Evolutionary conservation across 2,329 filamentous ascomycete genomes (phyloP).

Genomic region (Pseudomassariella vexata): DNA sequence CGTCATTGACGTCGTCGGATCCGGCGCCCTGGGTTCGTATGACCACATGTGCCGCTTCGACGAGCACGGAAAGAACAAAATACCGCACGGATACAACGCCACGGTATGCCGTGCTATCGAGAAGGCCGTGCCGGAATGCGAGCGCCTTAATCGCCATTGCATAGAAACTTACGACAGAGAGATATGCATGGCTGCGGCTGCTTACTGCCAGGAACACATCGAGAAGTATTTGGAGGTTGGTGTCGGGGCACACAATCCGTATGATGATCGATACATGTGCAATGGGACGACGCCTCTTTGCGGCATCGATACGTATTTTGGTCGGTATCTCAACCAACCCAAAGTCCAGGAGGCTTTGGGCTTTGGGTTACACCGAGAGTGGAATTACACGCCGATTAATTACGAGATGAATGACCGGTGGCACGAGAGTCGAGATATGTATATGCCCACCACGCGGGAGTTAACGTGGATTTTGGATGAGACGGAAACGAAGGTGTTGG

Average conservation of each 20-base stretch:
- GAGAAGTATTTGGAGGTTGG: conserved; percentile 1
- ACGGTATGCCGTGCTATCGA: conserved; percentile 6
- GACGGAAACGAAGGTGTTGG: conserved; percentile 1
- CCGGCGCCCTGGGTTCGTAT: conserved; percentile 7
- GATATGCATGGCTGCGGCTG: conserved; percentile 6
- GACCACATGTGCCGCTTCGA: conserved; percentile 13
- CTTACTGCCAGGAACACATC: conserved; percentile 6
- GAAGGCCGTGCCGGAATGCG: conserved; percentile 7
- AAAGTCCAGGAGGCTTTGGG: conserved; percentile 6
- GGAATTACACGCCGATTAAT: conserved; percentile 6
- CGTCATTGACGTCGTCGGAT: conserved; percentile 7
- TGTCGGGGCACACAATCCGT: neutral
- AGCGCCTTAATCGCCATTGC: conserved; percentile 5
- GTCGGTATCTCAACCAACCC: conserved; percentile 7
- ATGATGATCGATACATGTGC: conserved; percentile 5
- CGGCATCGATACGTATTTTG: conserved; percentile 5
- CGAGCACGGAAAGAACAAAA: conserved; percentile 5
- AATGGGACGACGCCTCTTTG: conserved; percentile 5
- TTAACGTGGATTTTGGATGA: conserved; percentile 7
- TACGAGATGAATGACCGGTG: conserved; percentile 7
- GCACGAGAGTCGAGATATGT: conserved; percentile 1
- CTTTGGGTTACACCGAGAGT: neutral
- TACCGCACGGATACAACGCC: conserved; percentile 6
- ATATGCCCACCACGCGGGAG: conserved; percentile 8
- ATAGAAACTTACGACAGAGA: conserved; percentile 9